Evolutionary conservation across 179 eudicot genomes (phyloP), one percentile per base, ranked within the genome.

Genomic region (Gypsophila paniculata): DNA sequence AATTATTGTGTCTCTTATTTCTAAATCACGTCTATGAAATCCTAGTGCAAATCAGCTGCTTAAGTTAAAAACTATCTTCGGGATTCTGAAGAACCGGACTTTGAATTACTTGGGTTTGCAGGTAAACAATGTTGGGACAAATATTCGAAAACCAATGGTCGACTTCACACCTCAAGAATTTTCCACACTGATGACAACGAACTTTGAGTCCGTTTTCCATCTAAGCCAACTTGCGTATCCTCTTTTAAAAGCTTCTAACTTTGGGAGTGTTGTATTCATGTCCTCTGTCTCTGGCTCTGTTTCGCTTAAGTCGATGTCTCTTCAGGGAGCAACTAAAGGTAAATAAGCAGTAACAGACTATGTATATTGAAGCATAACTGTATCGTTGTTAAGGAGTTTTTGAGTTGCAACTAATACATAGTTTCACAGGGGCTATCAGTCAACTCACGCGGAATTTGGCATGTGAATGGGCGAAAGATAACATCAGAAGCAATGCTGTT

Each of bases 271-370:
- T 57, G 88, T 91, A 14, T 91, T 84, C 68, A 82, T 91, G 34
- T 91, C 97, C 42, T 91, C 97, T 72, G 90, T 91, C 61, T 89
- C 90, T 61, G 89, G 96, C 58, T 71, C 88, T 76, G 86, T 81
- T 61, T 83, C 84, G 13, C 75, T 83, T 59, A 83, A 83, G 60
- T 83, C 78, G 6, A 83, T 83, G 84, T 76, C 86, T 68, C 80
- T 79, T 73, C 85, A 77, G 54, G 87, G 85, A 77, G 84, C 85
- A 61, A 74, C 81, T 21, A 82, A 86, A 60, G 86, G 86, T 60
- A 13, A 63, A 15, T 18, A 21, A 19, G 26, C 12, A 55, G 13
- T 29, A 60, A 48, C 57, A 19, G 51, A 15, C 34, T 58, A 39
- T 44, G 49, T 12, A 34, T 19, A 29, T 29, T 79, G 48, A n/a